phyloP scores from a whole-genome alignment of 306 rosid species.

The Cicer cuneatum region DNA sequence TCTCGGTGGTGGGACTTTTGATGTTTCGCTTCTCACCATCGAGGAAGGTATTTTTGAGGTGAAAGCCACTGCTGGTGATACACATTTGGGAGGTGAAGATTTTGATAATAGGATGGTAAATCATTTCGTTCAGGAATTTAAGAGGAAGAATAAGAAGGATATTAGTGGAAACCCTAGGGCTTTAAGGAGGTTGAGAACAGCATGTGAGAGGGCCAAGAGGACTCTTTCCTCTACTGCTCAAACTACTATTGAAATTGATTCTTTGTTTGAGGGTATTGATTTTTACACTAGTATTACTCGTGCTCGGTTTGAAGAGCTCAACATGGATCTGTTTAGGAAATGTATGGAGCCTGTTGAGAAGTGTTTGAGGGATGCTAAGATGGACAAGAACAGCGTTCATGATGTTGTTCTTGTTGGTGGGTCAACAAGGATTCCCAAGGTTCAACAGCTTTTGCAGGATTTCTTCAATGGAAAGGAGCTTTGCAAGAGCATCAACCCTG shows the following conservation, averaged over 20 bases:
- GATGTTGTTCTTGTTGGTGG: conserved; percentile 71
- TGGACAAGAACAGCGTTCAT: conserved; percentile 59
- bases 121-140: conserved; percentile 66
- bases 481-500: conserved; percentile 64
- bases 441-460: conserved; percentile 61
- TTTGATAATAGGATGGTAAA: conserved; percentile 66
- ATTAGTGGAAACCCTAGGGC: conserved; percentile 60
- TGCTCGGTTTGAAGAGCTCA: conserved; percentile 62
- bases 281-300: conserved; percentile 59
- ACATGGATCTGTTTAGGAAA: conserved; percentile 64
- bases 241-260: conserved; percentile 64
- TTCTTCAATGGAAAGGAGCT: conserved; percentile 64
- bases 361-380: conserved; percentile 64
- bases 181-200: conserved; percentile 61
- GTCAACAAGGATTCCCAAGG: conserved; percentile 63
- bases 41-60: conserved; percentile 66
- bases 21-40: conserved; percentile 60
- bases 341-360: conserved; percentile 63
- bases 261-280: conserved; percentile 59
- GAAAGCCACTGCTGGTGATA: conserved; percentile 64
- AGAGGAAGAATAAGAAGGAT: conserved; percentile 59
- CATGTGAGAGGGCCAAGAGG: conserved; percentile 67
- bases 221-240: conserved; percentile 60
- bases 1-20: conserved; percentile 66
- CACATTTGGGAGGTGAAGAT: conserved; percentile 71